Evolutionary conservation across 192 early-diverging fungal species (phyloP).

Genomic region (Backusella circina): DNA sequence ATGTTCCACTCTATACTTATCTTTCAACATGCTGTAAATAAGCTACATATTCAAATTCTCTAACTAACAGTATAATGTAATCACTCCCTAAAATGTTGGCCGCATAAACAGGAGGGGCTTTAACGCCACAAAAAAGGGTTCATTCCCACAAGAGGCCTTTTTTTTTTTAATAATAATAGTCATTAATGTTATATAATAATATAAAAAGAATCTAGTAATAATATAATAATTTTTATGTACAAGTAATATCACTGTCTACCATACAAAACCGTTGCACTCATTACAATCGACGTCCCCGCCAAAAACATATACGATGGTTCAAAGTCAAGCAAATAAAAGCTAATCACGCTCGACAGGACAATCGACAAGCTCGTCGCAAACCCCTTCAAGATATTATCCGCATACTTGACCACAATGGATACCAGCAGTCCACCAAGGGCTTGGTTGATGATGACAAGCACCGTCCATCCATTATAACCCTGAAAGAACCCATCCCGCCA

Average conservation of each 20-base stretch:
- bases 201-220: not conserved
- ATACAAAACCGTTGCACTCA: conserved; percentile 56
- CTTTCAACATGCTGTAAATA: too few relatives aligned
- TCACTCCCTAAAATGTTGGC: too few relatives aligned
- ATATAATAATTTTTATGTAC: not conserved
- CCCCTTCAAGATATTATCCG: conserved; percentile 90
- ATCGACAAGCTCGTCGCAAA: conserved; percentile 89
- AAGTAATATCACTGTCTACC: conserved; percentile 24
- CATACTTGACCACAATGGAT: conserved; percentile 85
- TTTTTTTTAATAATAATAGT: too few relatives aligned
- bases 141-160: too few relatives aligned
- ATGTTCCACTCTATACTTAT: too few relatives aligned
- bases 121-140: too few relatives aligned
- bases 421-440: conserved; percentile 86
- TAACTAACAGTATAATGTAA: too few relatives aligned
- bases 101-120: too few relatives aligned
- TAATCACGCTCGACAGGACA: conserved; percentile 75
- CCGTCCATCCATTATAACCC: conserved; percentile 72
- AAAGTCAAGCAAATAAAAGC: conserved; percentile 78
- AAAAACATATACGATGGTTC: conserved; percentile 65
- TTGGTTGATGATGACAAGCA: conserved; percentile 71
- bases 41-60: too few relatives aligned
- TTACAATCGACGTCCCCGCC: conserved; percentile 62
- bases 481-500: conserved; percentile 68
- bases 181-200: too few relatives aligned